Evolutionary conservation across 139 green algal species (phyloP), one percentile per base, ranked within the genome.

Genomic region (Volvox reticuliferus): DNA sequence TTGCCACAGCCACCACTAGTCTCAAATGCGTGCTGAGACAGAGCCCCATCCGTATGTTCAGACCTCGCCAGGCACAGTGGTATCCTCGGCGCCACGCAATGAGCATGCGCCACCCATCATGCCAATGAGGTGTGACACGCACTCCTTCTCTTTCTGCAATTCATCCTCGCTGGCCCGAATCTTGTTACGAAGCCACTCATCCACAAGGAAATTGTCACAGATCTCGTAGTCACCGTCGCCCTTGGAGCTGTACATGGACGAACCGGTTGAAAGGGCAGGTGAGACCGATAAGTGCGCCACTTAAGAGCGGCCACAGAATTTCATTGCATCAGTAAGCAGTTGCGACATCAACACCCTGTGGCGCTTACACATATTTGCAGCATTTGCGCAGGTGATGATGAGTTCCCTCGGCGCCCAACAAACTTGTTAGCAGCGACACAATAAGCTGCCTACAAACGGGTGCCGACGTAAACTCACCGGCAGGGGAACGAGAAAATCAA

Each of bases 161-260:
- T 99, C 97, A 0, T 98, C 95, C 93, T 97, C 94, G 2, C 89
- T 93, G 37, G 94, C 94, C 12, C 88, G 86, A 18, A 98, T 96
- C 91, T 97, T 97, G 44, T 65, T 86, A 67, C 91, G 84, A 79
- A 98, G 96, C 95, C 94, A 98, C 88, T 99, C 97, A 80, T 99
- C 97, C 35, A 99, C 96, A 50, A 97, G 92, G 89, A 98, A 97
- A 92, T 95, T 93, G 22, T 96, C 89, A 92, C 96, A 96, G 44
- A 99, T 88, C 92, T 99, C 97, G 89, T 98, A 99, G 93, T 97
- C 88, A 32, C 97, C 97, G 91, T 99, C 97, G 50, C 97, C 96
- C 84, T 92, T 96, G 84, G 94, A 96, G 61, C 94, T 93, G 93
- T 79, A 94, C 65, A 93, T 16, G 30, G 95, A 93, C 96, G 94